Evolutionary conservation across 768 basidiomycete genomes (phyloP), one percentile per base, ranked within the genome.

Genomic region (Calocybe gangraenosa): DNA sequence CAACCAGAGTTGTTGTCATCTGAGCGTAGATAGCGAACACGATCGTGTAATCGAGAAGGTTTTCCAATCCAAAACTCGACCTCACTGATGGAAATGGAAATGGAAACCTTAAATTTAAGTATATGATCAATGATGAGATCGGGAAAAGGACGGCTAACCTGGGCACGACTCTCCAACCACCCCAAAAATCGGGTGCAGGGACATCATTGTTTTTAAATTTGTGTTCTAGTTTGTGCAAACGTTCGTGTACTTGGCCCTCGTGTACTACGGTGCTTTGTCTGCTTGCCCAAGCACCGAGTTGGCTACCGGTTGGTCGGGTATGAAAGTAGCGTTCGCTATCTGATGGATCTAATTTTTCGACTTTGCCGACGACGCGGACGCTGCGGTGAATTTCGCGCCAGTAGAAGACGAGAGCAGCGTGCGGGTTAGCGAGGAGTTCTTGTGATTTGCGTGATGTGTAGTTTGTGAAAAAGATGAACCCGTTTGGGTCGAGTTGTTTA

Each of bases 31-130:
- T 92, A 92, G 19, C 79, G 80, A 49, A 95, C 79, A 35, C 94
- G 83, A 63, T 97, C 93, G 55, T 97, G 94, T 40, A 97, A 69
- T 31, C 95, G 78, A 19, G 91, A 94, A n/a, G 91, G 90, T 57
- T 92, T 87, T 22, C 95, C 95, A n/a, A 79, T 75, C 95, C 95
- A 97, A 63, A 97, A 97, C 60, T 98, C 95, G 40, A 98, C 74
- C 67, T 98, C 95, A 48, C 93, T 96, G 57, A 7, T 5, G 6
- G 6, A n/a, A 7, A 35, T 5, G 17, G 14, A 7, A 14, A n/a
- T n/a, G 42, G 15, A 3, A 31, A n/a, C n/a, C n/a, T 14, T 2
- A 20, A 2, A 37, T 3, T 20, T 37, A 18, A 37, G 36, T 21
- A 20, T 17, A 14, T n/a, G n/a, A n/a, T 35, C 17, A 18, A 14